Evolutionary conservation across 495 filamentous ascomycete genomes (phyloP).

Genomic region (Penicillium malachiteum): DNA sequence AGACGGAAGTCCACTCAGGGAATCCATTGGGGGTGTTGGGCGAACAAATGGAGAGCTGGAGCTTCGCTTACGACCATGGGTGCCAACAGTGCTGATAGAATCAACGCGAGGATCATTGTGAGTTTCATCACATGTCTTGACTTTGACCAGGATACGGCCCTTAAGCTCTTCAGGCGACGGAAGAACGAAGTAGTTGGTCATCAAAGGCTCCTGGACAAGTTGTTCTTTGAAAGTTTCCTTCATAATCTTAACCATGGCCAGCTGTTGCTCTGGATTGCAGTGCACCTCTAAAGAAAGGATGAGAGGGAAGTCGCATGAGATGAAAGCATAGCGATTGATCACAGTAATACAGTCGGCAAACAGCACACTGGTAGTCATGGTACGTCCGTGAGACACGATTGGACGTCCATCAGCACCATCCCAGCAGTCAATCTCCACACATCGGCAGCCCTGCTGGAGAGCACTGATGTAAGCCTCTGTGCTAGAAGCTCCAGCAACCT

Average conservation of each 20-base stretch:
- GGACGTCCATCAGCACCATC: slow-evolving; percentile 84
- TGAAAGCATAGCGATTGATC: slow-evolving; percentile 90
- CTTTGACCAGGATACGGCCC: slow-evolving; percentile 85
- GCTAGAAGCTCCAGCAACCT: slow-evolving; percentile 85
- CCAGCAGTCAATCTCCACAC: slow-evolving; percentile 98
- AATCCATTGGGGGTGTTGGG: slow-evolving; percentile 50
- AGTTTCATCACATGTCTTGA: slow-evolving; percentile 64
- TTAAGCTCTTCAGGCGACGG: slow-evolving; percentile 85
- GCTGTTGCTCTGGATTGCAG: slow-evolving; percentile 79
- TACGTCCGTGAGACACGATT: slow-evolving; percentile 86
- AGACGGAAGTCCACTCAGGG: slow-evolving; percentile 50
- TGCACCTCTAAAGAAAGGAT: slow-evolving; percentile 96
- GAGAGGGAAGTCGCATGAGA: slow-evolving; percentile 75
- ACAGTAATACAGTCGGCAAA: slow-evolving; percentile 89
- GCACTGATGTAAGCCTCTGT: slow-evolving; percentile 91
- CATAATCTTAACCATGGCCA: slow-evolving; percentile 88
- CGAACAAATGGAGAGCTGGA: slow-evolving; percentile 72
- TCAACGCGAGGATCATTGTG: slow-evolving; percentile 41
- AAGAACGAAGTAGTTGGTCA: slow-evolving; percentile 61
- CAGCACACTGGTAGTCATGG: slow-evolving; percentile 78
- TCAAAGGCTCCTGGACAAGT: slow-evolving; percentile 72
- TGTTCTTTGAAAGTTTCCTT: slow-evolving; percentile 73
- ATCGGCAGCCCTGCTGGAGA: slow-evolving; percentile 85
- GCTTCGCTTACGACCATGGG: slow-evolving; percentile 72
- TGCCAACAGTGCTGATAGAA: slow-evolving; percentile 35